A percentile compares a stretch with the other conserved stretches of the same genome.
Evolutionary conservation across 2,329 filamentous ascomycete genomes (phyloP).

Genomic region (Trichoderma semiorbis): DNA sequence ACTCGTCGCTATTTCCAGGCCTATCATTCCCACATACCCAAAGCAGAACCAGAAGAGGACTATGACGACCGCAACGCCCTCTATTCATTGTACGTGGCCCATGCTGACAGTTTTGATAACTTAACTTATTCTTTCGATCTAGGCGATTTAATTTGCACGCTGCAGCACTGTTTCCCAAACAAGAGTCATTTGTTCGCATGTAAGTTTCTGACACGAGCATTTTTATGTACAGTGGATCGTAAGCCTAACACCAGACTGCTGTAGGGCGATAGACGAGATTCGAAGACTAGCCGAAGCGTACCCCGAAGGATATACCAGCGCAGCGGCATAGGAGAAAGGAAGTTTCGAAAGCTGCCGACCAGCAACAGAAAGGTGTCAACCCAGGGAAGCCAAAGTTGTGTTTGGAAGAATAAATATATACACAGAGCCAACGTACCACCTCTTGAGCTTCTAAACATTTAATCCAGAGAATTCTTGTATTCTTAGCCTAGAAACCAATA

Average conservation of each 20-base stretch:
- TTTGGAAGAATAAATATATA: neutral
- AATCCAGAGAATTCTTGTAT: neutral
- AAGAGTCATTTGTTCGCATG: neutral
- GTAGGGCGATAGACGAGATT: neutral
- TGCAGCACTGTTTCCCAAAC: neutral
- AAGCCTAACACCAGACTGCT: neutral
- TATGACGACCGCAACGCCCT: constrained; percentile 4
- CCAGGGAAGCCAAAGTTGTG: neutral
- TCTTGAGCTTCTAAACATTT: neutral
- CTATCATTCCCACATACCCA: neutral
- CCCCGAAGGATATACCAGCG: neutral
- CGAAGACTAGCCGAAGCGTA: neutral
- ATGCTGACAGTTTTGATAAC: neutral
- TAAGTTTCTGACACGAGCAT: neutral
- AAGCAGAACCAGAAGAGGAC: neutral
- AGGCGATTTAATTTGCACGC: neutral
- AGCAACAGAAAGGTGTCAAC: neutral
- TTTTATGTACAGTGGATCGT: neutral
- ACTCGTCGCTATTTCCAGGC: neutral
- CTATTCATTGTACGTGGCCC: neutral
- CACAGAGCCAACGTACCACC: neutral
- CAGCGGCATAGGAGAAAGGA: neutral
- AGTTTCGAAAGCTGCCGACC: neutral
- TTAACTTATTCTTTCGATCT: neutral
- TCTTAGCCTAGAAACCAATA: neutral